Evolutionary conservation across 805 yeast genomes (phyloP), one percentile per base, ranked within the genome.

Genomic region (Hemisphaericaspora nanyangensis): DNA sequence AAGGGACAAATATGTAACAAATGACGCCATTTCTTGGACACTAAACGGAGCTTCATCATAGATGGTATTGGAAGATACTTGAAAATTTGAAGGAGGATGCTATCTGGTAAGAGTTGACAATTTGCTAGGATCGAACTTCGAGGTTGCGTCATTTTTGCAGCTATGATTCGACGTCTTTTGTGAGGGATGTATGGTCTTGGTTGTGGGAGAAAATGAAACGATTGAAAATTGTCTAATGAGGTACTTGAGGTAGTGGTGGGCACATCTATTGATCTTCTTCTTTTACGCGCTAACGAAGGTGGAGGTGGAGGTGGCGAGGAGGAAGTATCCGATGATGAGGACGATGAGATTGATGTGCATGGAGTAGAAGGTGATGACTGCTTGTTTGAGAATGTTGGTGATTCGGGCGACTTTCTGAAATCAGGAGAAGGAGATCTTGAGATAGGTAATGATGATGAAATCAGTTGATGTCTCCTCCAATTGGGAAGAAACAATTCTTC

Each of bases 21-120:
- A 46, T 80, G 85, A 49, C 82, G 69, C 90, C 91, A 85, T 47
- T 82, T 71, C 43, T 74, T 65, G 55, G 84, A 77, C 28, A 83
- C 80, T 4, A 70, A 48, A 39, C 83, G 64, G 45, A 78, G 48
- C 48, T 70, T 74, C 84, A 83, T 78, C 41, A 81, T 58, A n/a
- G 72, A 74, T 1, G 79, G 80, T 20, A 85, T 62, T 7, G 74
- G 67, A 32, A 83, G 55, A 41, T 63, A 63, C 29, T 70, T 70
- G 46, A 85, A 81, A 1, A 80, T 72, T 41, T 63, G 61, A 19
- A 81, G 54, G 29, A 82, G 60, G 5, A 82, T 54, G 15, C 75
- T 61, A 54, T 83, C 90, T 0, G 88, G 81, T 24, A 84, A 59
- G 1, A 80, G 76, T 4, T 83, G 80, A 26, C 55, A 51, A 33